A percentile compares a stretch with the other conserved stretches of the same genome.
phyloP scores from a whole-genome alignment of 2,329 filamentous ascomycete genomes.

The Penicillium sp. region DNA sequence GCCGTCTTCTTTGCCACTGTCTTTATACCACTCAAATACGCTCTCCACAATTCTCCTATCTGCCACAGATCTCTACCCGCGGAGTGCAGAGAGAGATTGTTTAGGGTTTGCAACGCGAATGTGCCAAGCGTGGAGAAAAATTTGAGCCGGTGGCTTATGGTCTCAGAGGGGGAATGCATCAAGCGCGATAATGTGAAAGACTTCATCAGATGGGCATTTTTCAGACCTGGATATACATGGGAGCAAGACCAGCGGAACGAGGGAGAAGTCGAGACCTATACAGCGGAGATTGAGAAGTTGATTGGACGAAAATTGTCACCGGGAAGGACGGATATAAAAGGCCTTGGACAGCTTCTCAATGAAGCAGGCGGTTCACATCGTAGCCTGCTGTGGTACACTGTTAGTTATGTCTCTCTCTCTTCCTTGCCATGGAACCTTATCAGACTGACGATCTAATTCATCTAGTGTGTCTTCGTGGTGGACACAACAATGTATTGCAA shows the following conservation, averaged over 20 bases:
- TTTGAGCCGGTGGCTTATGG: slow-evolving; percentile 65
- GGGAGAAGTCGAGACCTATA: slow-evolving; percentile 57
- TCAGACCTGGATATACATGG: slow-evolving; percentile 27
- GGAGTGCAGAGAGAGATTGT: slow-evolving; percentile 54
- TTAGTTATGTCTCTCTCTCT: slow-evolving; percentile 6
- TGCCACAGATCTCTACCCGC: slow-evolving; percentile 50
- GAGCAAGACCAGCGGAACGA: slow-evolving; percentile 39
- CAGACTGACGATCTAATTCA: background rate
- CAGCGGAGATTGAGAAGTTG: slow-evolving; percentile 52
- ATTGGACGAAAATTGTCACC: slow-evolving; percentile 52
- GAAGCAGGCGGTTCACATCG: slow-evolving; percentile 52
- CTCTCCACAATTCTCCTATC: slow-evolving; percentile 52
- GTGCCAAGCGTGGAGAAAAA: slow-evolving; percentile 49
- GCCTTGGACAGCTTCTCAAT: slow-evolving; percentile 66
- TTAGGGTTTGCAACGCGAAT: slow-evolving; percentile 36
- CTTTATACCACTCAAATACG: slow-evolving; percentile 52
- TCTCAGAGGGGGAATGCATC: slow-evolving; percentile 57
- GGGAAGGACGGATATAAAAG: slow-evolving; percentile 57
- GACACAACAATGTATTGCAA: slow-evolving; percentile 8
- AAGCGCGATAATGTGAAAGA: slow-evolving; percentile 66
- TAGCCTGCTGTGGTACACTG: slow-evolving; percentile 40
- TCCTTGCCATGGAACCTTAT: background rate
- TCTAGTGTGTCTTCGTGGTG: slow-evolving; percentile 11
- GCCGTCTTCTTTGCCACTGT: slow-evolving; percentile 54
- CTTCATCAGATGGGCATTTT: slow-evolving; percentile 67